These are phyloP conservation scores for Cynanchum wilfordii DNA, from an alignment of 257 asterid species.

Conservation along the genomic window DNA sequence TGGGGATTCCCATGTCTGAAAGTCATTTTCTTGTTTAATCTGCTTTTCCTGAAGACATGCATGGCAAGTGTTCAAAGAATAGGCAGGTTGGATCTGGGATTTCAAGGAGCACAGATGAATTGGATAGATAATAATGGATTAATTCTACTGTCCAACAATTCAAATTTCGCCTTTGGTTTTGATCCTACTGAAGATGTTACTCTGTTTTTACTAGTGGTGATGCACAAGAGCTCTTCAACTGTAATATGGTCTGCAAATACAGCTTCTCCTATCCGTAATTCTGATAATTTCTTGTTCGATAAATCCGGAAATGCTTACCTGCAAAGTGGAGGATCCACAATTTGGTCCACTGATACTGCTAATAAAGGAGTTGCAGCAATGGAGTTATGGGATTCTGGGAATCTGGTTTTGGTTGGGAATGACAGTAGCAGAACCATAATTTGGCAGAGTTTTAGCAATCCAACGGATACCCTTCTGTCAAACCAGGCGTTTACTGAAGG, in stretches of 20 bases:
- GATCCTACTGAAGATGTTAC: slow-evolving; percentile 53
- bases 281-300: slow-evolving; percentile 58
- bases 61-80: slow-evolving; percentile 50
- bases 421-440: slow-evolving; percentile 32
- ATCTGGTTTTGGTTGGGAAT: slow-evolving; percentile 52
- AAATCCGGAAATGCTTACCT: slow-evolving; percentile 57
- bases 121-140: slow-evolving; percentile 76
- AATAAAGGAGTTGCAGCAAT: slow-evolving; percentile 64
- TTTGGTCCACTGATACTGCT: slow-evolving; percentile 64
- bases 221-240: slow-evolving; percentile 59
- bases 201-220: slow-evolving; percentile 59
- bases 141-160: slow-evolving; percentile 61
- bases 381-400: slow-evolving; percentile 67
- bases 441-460: slow-evolving; percentile 86
- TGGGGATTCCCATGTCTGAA: slow-evolving; percentile 26
- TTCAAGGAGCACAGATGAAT: slow-evolving; percentile 63
- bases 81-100: slow-evolving; percentile 60
- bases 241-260: slow-evolving; percentile 83
- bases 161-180: slow-evolving; percentile 73
- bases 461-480: slow-evolving; percentile 67
- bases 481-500: slow-evolving; percentile 59
- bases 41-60: slow-evolving; percentile 34
- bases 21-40: slow-evolving; percentile 17
- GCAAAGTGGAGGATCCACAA: slow-evolving; percentile 38
- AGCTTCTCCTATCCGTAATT: slow-evolving; percentile 48